A percentile compares a stretch with the other conserved stretches of the same genome.
Evolutionary conservation across 2,329 filamentous ascomycete species (phyloP).

Genomic region (Berkeleyomyces rouxiae): DNA sequence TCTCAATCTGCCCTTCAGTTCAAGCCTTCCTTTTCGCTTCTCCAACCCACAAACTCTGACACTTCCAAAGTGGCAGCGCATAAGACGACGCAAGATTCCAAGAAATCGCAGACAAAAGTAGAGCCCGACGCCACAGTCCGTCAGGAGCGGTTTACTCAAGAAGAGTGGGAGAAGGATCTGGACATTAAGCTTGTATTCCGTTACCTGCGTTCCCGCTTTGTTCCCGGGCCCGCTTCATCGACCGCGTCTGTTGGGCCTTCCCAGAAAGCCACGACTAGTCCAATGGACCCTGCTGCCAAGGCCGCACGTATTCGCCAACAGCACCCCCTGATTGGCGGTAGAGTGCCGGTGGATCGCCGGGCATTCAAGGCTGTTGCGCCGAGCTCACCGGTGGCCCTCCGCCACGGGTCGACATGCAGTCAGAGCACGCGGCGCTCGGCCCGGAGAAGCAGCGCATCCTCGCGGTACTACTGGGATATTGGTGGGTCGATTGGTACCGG

Average conservation of each 20-base stretch:
- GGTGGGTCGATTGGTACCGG: constrained; percentile 65
- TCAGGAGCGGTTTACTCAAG: constrained; percentile 36
- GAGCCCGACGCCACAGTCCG: background rate
- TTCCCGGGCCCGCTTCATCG: constrained; percentile 28
- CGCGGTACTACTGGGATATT: constrained; percentile 83
- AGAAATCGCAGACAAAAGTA: background rate
- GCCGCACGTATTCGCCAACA: constrained; percentile 75
- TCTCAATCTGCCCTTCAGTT: constrained; percentile 12
- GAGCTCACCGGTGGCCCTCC: constrained; percentile 30
- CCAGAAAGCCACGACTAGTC: constrained; percentile 32
- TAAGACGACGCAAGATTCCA: background rate
- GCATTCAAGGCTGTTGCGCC: constrained; percentile 39
- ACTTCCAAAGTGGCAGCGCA: constrained; percentile 2
- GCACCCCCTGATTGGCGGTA: constrained; percentile 64
- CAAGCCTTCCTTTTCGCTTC: constrained; percentile 16
- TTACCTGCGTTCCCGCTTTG: constrained; percentile 63
- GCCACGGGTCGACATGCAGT: constrained; percentile 55
- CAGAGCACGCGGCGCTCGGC: constrained; percentile 67
- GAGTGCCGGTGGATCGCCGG: constrained; percentile 35
- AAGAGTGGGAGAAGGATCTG: constrained; percentile 88
- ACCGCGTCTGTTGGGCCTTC: constrained; percentile 28
- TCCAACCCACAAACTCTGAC: constrained; percentile 18
- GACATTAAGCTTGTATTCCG: constrained; percentile 85
- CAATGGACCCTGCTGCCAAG: constrained; percentile 54
- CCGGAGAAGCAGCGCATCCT: constrained; percentile 51